Evolutionary conservation across 345 rosid species (phyloP), one percentile per base, ranked within the genome.

Genomic region (Bruguiera parviflora): DNA sequence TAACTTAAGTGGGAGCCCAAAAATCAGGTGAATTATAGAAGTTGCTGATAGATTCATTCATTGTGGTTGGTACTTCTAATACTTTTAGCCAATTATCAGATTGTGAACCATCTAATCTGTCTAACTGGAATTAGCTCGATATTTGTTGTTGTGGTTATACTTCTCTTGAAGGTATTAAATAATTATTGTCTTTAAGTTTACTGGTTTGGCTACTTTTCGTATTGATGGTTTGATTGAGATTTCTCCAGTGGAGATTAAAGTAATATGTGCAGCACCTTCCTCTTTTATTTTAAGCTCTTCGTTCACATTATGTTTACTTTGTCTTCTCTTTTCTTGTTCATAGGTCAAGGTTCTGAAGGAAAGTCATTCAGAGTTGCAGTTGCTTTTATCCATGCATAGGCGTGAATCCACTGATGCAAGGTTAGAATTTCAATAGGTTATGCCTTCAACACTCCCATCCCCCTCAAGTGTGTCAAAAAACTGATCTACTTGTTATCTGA

Each of bases 301-400:
- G 52, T 37, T 37, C 43, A 8, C 43, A 37, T 8, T 8, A 37
- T 37, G 43, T 37, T 37, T 37, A 10, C 11, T 37, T 37, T 55
- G 27, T 8, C 25, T 55, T n/a, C n/a, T 22, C 13, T n/a, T 7
- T 64, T 46, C 65, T 66, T 68, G 77, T 49, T 61, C 81, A 68
- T 81, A 92, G 99, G 92, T 86, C 58, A 81, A 73, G 74, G 90
- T 85, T 82, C 77, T 89, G 70, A 82, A 79, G 61, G 85, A 84
- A 64, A 83, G 88, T 80, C 86, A 81, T 64, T 60, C 63, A 78
- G 99, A 90, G 87, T 83, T 90, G 84, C 90, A 83, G 77, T 78
- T 90, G 76, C 83, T 92, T 81, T 74, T 86, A 73, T 92, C 89
- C 70, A 92, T 92, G 99, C 89, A 83, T 74, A 84, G 81, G 77